Conservation (phyloP, 2,329 filamentous ascomycete genomes). For the Alternaria infectoria region DNA sequence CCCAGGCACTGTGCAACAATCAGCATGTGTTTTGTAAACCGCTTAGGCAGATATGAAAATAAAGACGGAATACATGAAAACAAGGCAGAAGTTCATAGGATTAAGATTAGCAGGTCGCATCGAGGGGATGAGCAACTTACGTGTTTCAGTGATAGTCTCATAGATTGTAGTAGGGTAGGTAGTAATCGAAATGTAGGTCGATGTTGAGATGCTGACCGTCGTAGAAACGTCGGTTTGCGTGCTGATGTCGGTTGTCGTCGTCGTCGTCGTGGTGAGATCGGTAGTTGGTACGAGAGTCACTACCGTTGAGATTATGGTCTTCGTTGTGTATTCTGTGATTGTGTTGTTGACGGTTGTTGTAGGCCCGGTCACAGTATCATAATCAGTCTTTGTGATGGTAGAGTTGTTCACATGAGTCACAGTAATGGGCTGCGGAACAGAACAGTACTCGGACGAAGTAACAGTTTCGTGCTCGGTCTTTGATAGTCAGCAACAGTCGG, state of each 20-base stretch:
- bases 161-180: conserved; percentile 7
- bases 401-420: conserved; percentile 5
- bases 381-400: conserved; percentile 12
- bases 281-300: conserved; percentile 29
- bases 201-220: conserved; percentile 25
- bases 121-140: not conserved
- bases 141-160: conserved; percentile 2
- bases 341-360: conserved; percentile 18
- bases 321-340: conserved; percentile 13
- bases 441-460: not conserved
- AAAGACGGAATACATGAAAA: not conserved
- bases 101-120: not conserved
- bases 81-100: not conserved
- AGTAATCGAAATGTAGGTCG: conserved; percentile 19
- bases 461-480: not conserved
- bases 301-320: conserved; percentile 24
- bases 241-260: conserved; percentile 12
- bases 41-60: not conserved
- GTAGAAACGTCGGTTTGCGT: conserved; percentile 19
- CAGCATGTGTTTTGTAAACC: not conserved
- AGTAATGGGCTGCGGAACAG: not conserved
- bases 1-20: conserved; percentile 7
- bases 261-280: conserved; percentile 14
- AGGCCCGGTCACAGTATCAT: conserved; percentile 1
- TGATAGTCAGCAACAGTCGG: not conserved